A percentile compares a stretch with the other conserved stretches of the same genome.
phyloP scores from a whole-genome alignment of 139 green algal genomes.

The Trebouxia sp. region DNA sequence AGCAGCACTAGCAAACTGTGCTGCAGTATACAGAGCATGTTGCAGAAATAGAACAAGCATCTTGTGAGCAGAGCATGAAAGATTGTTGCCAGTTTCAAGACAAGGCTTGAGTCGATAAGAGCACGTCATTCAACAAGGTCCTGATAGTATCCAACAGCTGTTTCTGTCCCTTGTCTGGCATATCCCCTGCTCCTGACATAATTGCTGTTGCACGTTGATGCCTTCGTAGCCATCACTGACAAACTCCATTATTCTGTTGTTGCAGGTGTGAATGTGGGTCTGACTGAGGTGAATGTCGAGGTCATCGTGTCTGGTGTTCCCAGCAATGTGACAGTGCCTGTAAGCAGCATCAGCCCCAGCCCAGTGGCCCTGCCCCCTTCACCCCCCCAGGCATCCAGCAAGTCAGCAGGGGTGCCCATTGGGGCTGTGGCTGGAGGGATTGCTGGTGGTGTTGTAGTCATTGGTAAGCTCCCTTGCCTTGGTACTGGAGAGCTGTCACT shows the following conservation, averaged over 20 bases:
- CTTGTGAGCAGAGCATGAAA: too few relatives aligned
- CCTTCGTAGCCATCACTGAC: too few relatives aligned
- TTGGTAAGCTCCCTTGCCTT: not conserved
- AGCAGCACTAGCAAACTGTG: not conserved
- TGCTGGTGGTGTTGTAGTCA: not conserved
- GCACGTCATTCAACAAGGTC: too few relatives aligned
- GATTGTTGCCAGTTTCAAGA: too few relatives aligned
- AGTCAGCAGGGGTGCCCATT: not conserved
- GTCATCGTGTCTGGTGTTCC: not conserved
- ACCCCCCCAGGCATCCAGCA: not conserved
- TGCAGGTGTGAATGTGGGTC: not conserved
- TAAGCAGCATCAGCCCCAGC: not conserved
- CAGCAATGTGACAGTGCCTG: not conserved
- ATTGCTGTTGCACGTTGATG: too few relatives aligned
- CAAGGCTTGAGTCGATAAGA: too few relatives aligned
- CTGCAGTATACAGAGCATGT: not conserved
- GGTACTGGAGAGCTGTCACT: not conserved
- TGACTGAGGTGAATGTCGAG: not conserved
- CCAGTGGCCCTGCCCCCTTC: not conserved
- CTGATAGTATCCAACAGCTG: too few relatives aligned
- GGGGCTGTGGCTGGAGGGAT: conserved; percentile 11
- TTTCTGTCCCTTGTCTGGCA: too few relatives aligned
- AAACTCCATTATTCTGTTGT: not conserved
- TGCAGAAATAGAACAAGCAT: not conserved
- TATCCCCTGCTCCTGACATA: too few relatives aligned